These are phyloP conservation scores for Fusarium irregulare DNA, from an alignment of 2,329 filamentous ascomycete genomes.

Conservation along the genomic window DNA sequence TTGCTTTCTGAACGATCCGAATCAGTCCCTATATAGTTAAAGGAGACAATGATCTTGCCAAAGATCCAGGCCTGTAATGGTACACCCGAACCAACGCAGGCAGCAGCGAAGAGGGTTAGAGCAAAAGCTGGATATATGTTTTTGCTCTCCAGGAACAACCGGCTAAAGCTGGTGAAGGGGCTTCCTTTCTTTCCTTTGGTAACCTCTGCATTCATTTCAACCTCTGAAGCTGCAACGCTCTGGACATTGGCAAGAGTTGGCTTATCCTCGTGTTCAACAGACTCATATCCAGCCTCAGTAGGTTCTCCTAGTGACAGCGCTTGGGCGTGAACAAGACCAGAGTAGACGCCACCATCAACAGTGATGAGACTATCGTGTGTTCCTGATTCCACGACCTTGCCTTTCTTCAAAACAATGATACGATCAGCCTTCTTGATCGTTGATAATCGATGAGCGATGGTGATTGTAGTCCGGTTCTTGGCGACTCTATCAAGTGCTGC, in stretches of 20 bases:
- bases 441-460: constrained; percentile 79
- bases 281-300: constrained; percentile 50
- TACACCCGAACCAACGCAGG: constrained; percentile 57
- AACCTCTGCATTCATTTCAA: constrained; percentile 37
- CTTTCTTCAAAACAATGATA: constrained; percentile 80
- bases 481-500: constrained; percentile 71
- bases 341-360: constrained; percentile 71
- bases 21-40: constrained; percentile 52
- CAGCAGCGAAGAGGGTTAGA: constrained; percentile 61
- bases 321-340: constrained; percentile 73
- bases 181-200: constrained; percentile 53
- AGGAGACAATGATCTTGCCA: constrained; percentile 63
- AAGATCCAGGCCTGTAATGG: constrained; percentile 68
- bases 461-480: constrained; percentile 73
- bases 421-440: constrained; percentile 82
- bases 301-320: constrained; percentile 65
- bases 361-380: constrained; percentile 78
- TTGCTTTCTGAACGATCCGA: constrained; percentile 57
- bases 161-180: constrained; percentile 65
- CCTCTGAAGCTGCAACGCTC: constrained; percentile 56
- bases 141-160: constrained; percentile 67
- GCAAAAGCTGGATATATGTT: constrained; percentile 62
- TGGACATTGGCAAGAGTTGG: constrained; percentile 58
- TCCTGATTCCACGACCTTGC: constrained; percentile 77
- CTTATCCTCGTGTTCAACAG: constrained; percentile 56